These are phyloP conservation scores for Claviceps sp. DNA, from an alignment of 2,329 filamentous ascomycete genomes.

Conservation along the genomic window DNA sequence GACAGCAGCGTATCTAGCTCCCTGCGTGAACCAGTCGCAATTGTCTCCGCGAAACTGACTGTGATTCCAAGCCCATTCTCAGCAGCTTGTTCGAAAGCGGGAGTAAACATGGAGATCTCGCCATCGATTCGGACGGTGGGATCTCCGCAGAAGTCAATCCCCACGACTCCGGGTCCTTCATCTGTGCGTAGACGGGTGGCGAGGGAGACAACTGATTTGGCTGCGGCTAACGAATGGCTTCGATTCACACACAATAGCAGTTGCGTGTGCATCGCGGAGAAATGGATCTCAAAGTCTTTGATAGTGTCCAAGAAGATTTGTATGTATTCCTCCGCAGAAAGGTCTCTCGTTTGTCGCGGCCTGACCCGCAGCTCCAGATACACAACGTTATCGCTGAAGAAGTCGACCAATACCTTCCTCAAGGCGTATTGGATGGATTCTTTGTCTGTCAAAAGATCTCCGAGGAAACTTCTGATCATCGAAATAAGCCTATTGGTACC, in stretches of 20 bases:
- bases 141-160: conserved; percentile 68
- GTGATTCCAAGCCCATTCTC: conserved; percentile 47
- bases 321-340: conserved; percentile 54
- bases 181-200: conserved; percentile 35
- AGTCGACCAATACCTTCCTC: conserved; percentile 49
- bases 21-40: conserved; percentile 36
- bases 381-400: conserved; percentile 55
- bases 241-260: conserved; percentile 68
- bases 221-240: conserved; percentile 43
- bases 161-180: conserved; percentile 45
- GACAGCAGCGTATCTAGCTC: conserved; percentile 53
- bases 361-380: conserved; percentile 76
- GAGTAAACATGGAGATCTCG: conserved; percentile 44
- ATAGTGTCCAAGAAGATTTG: conserved; percentile 53
- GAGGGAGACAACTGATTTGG: conserved; percentile 49
- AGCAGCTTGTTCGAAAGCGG: conserved; percentile 45
- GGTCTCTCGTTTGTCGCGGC: conserved; percentile 46
- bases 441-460: conserved; percentile 54
- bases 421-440: conserved; percentile 49
- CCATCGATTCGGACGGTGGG: conserved; percentile 39
- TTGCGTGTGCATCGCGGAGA: conserved; percentile 38
- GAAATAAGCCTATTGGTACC: conserved; percentile 51
- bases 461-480: conserved; percentile 68
- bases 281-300: conserved; percentile 29
- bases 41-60: conserved; percentile 65